Evolutionary conservation across 139 green algal species (phyloP), one percentile per base, ranked within the genome.

Genomic region (Pycnococcus provasolii): DNA sequence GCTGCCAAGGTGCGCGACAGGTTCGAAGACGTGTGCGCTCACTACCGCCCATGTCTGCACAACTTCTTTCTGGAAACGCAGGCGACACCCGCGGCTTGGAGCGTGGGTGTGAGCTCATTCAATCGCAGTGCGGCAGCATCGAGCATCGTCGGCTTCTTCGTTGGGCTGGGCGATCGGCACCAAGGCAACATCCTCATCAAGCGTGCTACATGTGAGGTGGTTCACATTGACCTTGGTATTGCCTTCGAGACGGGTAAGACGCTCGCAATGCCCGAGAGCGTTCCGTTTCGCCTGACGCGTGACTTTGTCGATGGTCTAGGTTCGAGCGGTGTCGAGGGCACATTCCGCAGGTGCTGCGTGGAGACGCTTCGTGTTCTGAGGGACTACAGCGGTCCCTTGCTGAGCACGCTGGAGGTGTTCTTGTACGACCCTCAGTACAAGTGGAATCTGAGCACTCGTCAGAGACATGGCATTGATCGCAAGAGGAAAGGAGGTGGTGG

Each of bases 141-240:
- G 73, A 86, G 73, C 53, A 90, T 92, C 64, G 85, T 84, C 41
- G 77, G 92, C 2, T 91, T 95, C 77, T 72, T 98, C 53, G 85
- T 97, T 44, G 92, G 92, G 2, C 79, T 98, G 60, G 92, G 75
- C 0, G 86, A 97, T 74, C 77, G 92, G 1, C 92, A 98, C 81
- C 72, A 58, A 5, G 73, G 77, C 73, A 98, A 98, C 81, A 94
- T 98, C 45, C 84, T 98, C 60, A 67, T 98, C 15, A 77, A 96
- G 64, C 65, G 67, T 9, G 42, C 51, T 52, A 91, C 81, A 7
- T 90, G 87, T 2, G 89, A 92, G 72, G 68, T 97, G 53, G 83
- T 97, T 70, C 92, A 98, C 82, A 98, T 98, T 44, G 92, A 98
- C 81, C 85, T 98, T 53, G 92, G 92, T 43, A 83, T 98, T 3